Conservation (phyloP, 1,284 basidiomycete genomes). For the Cystobasidium pallidum region DNA sequence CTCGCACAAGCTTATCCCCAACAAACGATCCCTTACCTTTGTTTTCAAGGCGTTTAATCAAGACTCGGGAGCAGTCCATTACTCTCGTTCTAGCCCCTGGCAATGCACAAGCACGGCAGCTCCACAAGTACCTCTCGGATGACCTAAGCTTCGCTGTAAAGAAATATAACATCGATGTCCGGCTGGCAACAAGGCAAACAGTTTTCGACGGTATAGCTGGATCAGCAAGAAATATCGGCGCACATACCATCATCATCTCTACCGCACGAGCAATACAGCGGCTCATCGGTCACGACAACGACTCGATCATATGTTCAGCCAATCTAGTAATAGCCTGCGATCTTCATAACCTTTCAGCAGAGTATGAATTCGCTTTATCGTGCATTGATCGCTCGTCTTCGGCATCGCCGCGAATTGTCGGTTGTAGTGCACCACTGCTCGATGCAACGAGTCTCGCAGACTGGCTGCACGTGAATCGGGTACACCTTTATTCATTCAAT, state of each 20-base stretch:
- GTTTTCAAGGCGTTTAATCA: constrained; percentile 7
- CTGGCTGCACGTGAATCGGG: constrained; percentile 77
- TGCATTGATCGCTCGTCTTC: constrained; percentile 64
- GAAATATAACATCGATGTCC: constrained; percentile 1
- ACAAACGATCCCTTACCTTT: not conserved
- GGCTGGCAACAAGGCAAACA: constrained; percentile 6
- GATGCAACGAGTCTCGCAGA: constrained; percentile 77
- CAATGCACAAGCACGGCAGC: not conserved
- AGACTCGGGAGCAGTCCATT: not conserved
- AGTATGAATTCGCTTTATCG: constrained; percentile 81
- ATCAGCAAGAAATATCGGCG: not conserved
- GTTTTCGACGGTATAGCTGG: not conserved
- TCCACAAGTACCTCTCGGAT: constrained; percentile 3
- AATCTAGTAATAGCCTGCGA: constrained; percentile 74
- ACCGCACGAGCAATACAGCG: constrained; percentile 14
- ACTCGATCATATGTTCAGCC: not conserved
- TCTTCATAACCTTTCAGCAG: constrained; percentile 77
- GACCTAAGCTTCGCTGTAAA: constrained; percentile 9
- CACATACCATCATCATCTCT: constrained; percentile 9
- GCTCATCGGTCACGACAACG: not conserved
- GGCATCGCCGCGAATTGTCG: constrained; percentile 67
- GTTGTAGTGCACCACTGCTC: constrained; percentile 74
- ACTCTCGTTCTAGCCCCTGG: constrained; percentile 22
- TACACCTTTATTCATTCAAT: constrained; percentile 71
- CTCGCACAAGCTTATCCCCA: not conserved